A percentile compares a stretch with the other conserved stretches of the same genome.
Evolutionary conservation across 805 yeast genomes (phyloP).

Genomic region (Saccharomycopsis fermentans): DNA sequence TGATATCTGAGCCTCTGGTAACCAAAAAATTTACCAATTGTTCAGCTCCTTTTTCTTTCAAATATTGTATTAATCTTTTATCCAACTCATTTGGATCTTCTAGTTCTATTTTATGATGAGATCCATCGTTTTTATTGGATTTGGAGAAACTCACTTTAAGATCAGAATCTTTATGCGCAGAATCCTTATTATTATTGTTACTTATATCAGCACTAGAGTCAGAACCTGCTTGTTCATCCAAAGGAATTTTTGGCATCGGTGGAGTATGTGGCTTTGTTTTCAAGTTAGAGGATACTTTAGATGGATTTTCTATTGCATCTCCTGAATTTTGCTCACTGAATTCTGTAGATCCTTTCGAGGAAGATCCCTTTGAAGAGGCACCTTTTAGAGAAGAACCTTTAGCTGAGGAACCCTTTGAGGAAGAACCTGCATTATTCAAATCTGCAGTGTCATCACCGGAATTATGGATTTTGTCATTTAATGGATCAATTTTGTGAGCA

Average conservation of each 20-base stretch:
- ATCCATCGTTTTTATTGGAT: not conserved
- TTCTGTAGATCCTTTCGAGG: not conserved
- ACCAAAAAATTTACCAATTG: not conserved
- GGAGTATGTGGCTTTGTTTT: not conserved
- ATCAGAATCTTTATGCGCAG: not conserved
- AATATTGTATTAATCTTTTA: not conserved
- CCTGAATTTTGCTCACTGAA: not conserved
- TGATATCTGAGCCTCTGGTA: conserved; percentile 4
- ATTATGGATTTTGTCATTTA: not conserved
- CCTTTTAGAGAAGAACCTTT: too few species aligned
- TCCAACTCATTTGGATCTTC: not conserved
- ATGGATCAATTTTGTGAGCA: not conserved
- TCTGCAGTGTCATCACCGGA: not conserved
- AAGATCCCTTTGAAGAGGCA: not conserved
- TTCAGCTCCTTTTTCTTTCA: not conserved
- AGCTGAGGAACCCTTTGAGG: not conserved
- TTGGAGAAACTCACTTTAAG: not conserved
- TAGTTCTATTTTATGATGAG: not conserved
- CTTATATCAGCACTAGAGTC: not conserved
- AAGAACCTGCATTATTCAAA: not conserved
- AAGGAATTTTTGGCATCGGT: not conserved
- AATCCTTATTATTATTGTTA: too few species aligned
- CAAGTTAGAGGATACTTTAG: not conserved
- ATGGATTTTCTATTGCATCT: not conserved
- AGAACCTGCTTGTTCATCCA: not conserved